Evolutionary conservation across 139 green algal species (phyloP), one percentile per base, ranked within the genome.

Genomic region (Closterium sp.): DNA sequence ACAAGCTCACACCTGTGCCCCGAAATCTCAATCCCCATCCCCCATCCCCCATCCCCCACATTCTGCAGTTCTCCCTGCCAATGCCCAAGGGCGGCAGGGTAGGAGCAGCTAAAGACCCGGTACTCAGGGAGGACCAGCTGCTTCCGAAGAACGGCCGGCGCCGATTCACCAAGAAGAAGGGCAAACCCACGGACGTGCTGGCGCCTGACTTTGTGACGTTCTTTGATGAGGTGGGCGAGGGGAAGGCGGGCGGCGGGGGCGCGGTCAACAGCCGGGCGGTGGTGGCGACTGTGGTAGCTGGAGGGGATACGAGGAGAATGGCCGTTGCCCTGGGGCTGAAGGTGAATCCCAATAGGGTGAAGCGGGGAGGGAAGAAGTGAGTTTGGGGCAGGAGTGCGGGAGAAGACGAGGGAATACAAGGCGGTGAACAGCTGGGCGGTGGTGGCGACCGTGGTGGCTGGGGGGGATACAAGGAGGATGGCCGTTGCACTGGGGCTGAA

Each of bases 91-190:
- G 96, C 89, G 84, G 96, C 85, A 31, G 90, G 8, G 95, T 96
- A 64, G 97, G 96, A 21, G 94, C 93, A 2, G 91, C 95, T 34
- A 88, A 86, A 36, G 93, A 97, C 38, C 96, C 96, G 16, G 97
- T 99, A 38, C 95, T 99, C 92, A 92, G 96, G 0, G 97, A 99
- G 94, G 97, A 99, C 92, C 94, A 97, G 88, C 94, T 98, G 88
- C 91, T 89, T 0, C 55, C 55, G 0, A 76, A 32, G 19, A 30
- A 31, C 83, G 89, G 33, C 0, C 28, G 32, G 8, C 32, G 81
- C 31, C 25, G 83, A 83, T 85, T 32, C 84, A 43, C 89, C 25
- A 19, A 92, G 33, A 88, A 31, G 33, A 35, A 76, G 4, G 55
- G 55, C 12, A 76, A 76, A 2, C 55, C 55, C 55, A 76, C 55